Percentiles rank a stretch among this genome's conserved stretches.
These are phyloP conservation scores for Plasmodium adleri DNA, from an alignment of 169 alveolate genomes.

Conservation along the genomic window DNA sequence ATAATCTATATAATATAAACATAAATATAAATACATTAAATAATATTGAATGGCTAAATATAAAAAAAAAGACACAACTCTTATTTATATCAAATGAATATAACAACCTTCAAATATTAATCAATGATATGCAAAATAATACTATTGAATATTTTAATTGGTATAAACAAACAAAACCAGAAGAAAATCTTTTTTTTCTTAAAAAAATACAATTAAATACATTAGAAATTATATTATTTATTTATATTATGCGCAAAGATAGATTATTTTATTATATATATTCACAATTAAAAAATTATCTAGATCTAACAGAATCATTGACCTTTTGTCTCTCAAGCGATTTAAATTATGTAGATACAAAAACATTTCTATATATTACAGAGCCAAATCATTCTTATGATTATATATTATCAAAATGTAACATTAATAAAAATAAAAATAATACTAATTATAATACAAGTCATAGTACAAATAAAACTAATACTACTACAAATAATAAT, in stretches of 20 bases:
- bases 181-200: conserved; percentile 53
- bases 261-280: conserved; percentile 49
- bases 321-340: conserved; percentile 23
- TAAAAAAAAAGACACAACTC: conserved; percentile 28
- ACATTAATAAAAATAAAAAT: conserved; percentile 19
- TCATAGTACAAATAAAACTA: no score
- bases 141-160: conserved; percentile 50
- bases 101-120: conserved; percentile 15
- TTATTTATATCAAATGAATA: conserved; percentile 29
- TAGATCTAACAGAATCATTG: conserved; percentile 56
- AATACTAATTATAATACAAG: no score
- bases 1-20: background rate
- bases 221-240: conserved; percentile 54
- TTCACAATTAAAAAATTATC: conserved; percentile 23
- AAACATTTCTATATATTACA: conserved; percentile 55
- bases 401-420: conserved; percentile 18
- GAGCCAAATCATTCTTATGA: conserved; percentile 18
- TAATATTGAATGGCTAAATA: conserved; percentile 51
- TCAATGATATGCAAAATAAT: conserved; percentile 47
- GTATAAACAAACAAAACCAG: conserved; percentile 50
- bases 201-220: conserved; percentile 23
- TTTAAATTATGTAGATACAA: conserved; percentile 58
- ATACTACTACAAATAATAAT: conserved; percentile 4
- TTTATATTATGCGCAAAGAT: conserved; percentile 64
- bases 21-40: background rate